A percentile compares a stretch with the other conserved stretches of the same genome.
These are phyloP conservation scores for Nakazawaea laoshanensis DNA, from an alignment of 805 yeast genomes.

Conservation along the genomic window DNA sequence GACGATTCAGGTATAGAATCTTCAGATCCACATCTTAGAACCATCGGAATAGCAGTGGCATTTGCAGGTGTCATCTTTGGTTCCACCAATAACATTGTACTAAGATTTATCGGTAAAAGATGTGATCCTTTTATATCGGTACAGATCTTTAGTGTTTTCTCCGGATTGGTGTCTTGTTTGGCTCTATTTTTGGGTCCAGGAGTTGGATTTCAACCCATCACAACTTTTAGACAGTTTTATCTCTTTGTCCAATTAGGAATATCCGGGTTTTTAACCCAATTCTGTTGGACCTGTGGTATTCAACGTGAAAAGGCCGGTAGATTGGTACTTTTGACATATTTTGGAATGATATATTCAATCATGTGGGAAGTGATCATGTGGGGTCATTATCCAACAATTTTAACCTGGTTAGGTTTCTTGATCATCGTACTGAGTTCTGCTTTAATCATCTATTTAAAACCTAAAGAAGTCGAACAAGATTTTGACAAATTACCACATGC, in stretches of 20 bases:
- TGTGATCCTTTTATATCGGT: constrained; percentile 37
- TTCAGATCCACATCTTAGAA: constrained; percentile 27
- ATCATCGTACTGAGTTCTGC: constrained; percentile 29
- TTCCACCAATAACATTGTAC: constrained; percentile 27
- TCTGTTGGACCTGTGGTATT: constrained; percentile 36
- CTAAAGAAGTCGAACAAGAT: neutral
- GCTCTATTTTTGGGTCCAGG: constrained; percentile 25
- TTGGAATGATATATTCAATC: constrained; percentile 34
- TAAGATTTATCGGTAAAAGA: constrained; percentile 31
- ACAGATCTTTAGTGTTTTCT: constrained; percentile 30
- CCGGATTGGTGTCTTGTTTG: constrained; percentile 23
- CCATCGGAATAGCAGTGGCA: constrained; percentile 31
- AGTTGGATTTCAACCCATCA: constrained; percentile 23
- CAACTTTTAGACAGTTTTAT: constrained; percentile 24
- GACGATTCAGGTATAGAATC: constrained; percentile 29
- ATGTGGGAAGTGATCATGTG: constrained; percentile 35
- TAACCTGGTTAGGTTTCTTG: constrained; percentile 30
- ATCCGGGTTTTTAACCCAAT: constrained; percentile 38
- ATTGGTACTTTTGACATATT: constrained; percentile 31
- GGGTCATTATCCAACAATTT: constrained; percentile 32
- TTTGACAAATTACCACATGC: too few species aligned
- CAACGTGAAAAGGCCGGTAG: constrained; percentile 34
- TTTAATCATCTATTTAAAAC: constrained; percentile 9
- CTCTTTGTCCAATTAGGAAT: constrained; percentile 30
- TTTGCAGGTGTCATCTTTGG: constrained; percentile 33